Conservation (phyloP, 148 eudicot species). For the Vaccinium darrowii region DNA sequence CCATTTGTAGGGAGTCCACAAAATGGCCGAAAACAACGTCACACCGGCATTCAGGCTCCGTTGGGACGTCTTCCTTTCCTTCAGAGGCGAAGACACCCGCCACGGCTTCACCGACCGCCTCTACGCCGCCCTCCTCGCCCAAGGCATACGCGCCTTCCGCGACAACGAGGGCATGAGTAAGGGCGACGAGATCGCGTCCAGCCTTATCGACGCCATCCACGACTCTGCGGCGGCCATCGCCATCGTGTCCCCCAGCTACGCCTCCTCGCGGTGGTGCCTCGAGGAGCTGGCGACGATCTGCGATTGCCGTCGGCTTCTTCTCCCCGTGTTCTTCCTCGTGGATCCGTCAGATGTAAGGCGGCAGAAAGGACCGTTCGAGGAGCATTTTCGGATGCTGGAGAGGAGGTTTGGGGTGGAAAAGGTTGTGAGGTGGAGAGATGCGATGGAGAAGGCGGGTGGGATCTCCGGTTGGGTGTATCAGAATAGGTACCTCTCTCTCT, state of each 20-base stretch:
- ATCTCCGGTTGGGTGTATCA: slow-evolving; percentile 30
- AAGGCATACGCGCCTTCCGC: slow-evolving; percentile 36
- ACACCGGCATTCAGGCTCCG: slow-evolving; percentile 18
- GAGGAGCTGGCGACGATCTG: slow-evolving; percentile 39
- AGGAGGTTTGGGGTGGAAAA: neutral
- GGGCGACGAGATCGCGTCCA: slow-evolving; percentile 40
- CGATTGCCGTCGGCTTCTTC: slow-evolving; percentile 31
- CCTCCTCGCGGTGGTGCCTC: slow-evolving; percentile 48
- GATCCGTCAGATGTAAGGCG: slow-evolving; percentile 45
- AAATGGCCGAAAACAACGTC: neutral
- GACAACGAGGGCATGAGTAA: slow-evolving; percentile 31
- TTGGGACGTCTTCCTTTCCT: slow-evolving; percentile 50
- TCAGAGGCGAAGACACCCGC: slow-evolving; percentile 46
- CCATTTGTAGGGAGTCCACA: too few relatives aligned
- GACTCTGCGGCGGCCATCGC: slow-evolving; percentile 49
- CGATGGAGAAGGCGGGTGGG: slow-evolving; percentile 37
- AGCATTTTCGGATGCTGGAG: slow-evolving; percentile 20
- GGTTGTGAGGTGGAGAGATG: slow-evolving; percentile 39
- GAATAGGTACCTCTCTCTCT: slow-evolving; percentile 7
- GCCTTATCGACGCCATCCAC: slow-evolving; percentile 33
- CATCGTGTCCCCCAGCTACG: slow-evolving; percentile 43
- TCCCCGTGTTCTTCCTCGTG: slow-evolving; percentile 51
- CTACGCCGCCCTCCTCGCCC: slow-evolving; percentile 7
- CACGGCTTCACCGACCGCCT: slow-evolving; percentile 24
- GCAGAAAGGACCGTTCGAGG: slow-evolving; percentile 38